Evolutionary conservation across 2,329 filamentous ascomycete species (phyloP).

Genomic region (Curvularia hawaiiensis): DNA sequence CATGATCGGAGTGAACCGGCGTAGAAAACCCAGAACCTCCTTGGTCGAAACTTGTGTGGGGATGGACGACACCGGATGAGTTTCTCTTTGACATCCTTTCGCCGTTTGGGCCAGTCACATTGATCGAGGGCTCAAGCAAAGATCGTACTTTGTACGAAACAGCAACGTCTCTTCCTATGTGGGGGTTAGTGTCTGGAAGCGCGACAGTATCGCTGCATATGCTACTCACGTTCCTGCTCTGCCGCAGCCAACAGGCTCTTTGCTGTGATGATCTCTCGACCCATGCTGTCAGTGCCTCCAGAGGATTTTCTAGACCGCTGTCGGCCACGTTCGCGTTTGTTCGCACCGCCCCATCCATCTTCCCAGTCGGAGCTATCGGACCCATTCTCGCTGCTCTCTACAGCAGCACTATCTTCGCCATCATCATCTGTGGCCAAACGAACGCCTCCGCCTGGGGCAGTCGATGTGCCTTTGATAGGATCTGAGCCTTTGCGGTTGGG

Average conservation of each 20-base stretch:
- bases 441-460: constrained; percentile 55
- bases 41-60: constrained; percentile 82
- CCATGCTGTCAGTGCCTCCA: constrained; percentile 44
- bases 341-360: constrained; percentile 56
- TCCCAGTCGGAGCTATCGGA: constrained; percentile 65
- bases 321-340: constrained; percentile 48
- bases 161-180: constrained; percentile 54
- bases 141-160: constrained; percentile 65
- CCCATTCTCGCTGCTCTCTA: constrained; percentile 71
- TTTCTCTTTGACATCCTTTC: constrained; percentile 62
- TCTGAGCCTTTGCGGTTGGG: constrained; percentile 55
- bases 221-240: constrained; percentile 74
- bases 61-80: constrained; percentile 66
- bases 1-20: constrained; percentile 81
- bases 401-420: constrained; percentile 61
- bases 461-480: constrained; percentile 46
- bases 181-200: constrained; percentile 16
- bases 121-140: constrained; percentile 70
- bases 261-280: constrained; percentile 50
- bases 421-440: constrained; percentile 59
- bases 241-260: constrained; percentile 73
- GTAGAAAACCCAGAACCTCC: constrained; percentile 63
- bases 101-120: constrained; percentile 64
- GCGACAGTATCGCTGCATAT: neutral
- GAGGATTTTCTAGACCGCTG: constrained; percentile 44